A percentile compares a stretch with the other conserved stretches of the same genome.
Evolutionary conservation across 129 eudicot genomes (phyloP).

Genomic region (Ambrosia artemisiifolia): DNA sequence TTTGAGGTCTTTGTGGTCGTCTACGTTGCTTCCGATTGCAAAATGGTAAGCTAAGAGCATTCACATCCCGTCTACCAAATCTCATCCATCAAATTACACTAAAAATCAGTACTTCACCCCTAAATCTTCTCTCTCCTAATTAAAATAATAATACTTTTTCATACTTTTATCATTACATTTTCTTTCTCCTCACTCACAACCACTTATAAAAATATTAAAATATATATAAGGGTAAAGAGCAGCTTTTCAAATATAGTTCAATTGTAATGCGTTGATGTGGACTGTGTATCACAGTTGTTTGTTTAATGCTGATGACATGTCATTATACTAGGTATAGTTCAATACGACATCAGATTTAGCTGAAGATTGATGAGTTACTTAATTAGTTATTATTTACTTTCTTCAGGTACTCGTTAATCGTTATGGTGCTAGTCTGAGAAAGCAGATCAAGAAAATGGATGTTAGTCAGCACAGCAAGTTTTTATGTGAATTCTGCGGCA

Average conservation of each 20-base stretch:
- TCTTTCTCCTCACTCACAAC: no score
- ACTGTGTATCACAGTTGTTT: neutral
- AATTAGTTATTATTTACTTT: neutral
- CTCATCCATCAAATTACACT: no score
- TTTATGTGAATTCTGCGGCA: conserved; percentile 41
- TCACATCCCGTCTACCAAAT: no score
- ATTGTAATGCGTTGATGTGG: neutral
- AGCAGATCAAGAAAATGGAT: conserved; percentile 58
- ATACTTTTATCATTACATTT: no score
- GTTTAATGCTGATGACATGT: neutral
- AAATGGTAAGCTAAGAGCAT: conserved; percentile 19
- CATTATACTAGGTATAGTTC: neutral
- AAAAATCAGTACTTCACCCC: no score
- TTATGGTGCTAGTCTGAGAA: conserved; percentile 95
- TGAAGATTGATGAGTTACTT: neutral
- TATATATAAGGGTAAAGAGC: no score
- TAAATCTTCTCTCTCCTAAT: no score
- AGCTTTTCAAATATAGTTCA: no score
- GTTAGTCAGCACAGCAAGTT: conserved; percentile 40
- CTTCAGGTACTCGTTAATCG: conserved; percentile 85
- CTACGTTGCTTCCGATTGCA: conserved; percentile 20
- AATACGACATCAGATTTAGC: neutral
- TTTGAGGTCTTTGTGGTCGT: conserved; percentile 19
- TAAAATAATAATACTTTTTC: no score
- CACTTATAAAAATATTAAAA: no score